Evolutionary conservation across 306 rosid genomes (phyloP), one percentile per base, ranked within the genome.

Genomic region (Benincasa hispida): DNA sequence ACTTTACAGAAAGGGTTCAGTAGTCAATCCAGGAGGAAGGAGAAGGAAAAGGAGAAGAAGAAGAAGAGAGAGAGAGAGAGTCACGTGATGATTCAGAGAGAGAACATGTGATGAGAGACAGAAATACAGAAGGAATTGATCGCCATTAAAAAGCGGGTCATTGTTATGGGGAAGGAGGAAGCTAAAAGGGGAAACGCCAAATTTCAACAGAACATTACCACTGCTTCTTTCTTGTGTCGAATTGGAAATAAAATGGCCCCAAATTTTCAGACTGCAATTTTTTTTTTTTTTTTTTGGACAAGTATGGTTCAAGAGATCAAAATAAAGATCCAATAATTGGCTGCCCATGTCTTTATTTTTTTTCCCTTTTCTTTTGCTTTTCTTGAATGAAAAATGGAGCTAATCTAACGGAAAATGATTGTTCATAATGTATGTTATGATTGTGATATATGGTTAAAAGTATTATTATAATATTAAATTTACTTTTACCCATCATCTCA

Each of bases 101-200:
- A 57, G 13, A 15, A 68, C 68, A 55, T 54, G 77, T 80, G 56
- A 10, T n/a, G 72, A 32, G 56, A 37, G 65, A 37, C 58, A 30
- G 78, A 48, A 60, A 8, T 9, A 18, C 35, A 37, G 19, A 21
- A 8, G 32, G 37, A 17, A 24, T 27, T 72, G 39, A 72, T 25
- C 58, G n/a, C 76, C 76, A 47, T 72, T 45, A 72, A 72, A 72
- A 72, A 45, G 59, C n/a, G 76, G 76, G 59, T 9, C 75, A 39
- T 12, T 6, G 75, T 42, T 42, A 48, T 72, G 76, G 76, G 59
- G 59, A 72, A 72, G 59, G 59, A 72, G 76, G 59, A 72, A 25
- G 24, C 15, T 12, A 72, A 25, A 72, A 72, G 18, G 21, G 10
- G 58, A 70, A 70, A 45, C 21, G 12, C 39, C 37, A 70, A 70